phyloP scores from a whole-genome alignment of 2,329 filamentous ascomycete genomes.

The Nannizziopsis arthrosporioides region DNA sequence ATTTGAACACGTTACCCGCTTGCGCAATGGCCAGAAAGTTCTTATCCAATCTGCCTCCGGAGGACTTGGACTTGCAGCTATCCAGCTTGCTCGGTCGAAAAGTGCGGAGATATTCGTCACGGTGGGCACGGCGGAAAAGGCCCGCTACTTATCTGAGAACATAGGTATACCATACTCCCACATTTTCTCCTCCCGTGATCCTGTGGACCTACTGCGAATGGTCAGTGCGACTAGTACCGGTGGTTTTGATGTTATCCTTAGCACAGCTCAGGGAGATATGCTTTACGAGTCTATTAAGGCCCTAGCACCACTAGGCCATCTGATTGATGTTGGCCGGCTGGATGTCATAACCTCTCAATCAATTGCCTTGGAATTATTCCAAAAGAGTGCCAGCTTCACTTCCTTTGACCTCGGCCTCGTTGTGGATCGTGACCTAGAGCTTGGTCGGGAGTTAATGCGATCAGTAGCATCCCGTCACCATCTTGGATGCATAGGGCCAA shows the following conservation, averaged over 20 bases:
- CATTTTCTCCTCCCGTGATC: constrained; percentile 12
- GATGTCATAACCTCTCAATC: constrained; percentile 5
- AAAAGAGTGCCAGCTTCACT: constrained; percentile 10
- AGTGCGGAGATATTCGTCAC: constrained; percentile 17
- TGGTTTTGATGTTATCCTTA: constrained; percentile 15
- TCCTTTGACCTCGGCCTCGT: constrained; percentile 8
- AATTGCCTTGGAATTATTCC: constrained; percentile 10
- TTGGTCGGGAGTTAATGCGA: constrained; percentile 12
- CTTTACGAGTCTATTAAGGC: constrained; percentile 10
- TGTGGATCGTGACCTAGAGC: neutral
- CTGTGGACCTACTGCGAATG: constrained; percentile 8
- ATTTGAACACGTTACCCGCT: constrained; percentile 9
- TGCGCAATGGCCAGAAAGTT: constrained; percentile 14
- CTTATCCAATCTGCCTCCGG: constrained; percentile 18
- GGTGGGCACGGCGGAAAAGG: constrained; percentile 15
- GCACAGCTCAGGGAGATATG: constrained; percentile 11
- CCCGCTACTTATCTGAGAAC: constrained; percentile 10
- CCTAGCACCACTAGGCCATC: constrained; percentile 12
- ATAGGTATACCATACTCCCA: constrained; percentile 7
- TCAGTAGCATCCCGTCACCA: constrained; percentile 11
- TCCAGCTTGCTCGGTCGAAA: constrained; percentile 14
- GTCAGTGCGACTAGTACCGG: constrained; percentile 7
- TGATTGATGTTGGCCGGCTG: constrained; percentile 12
- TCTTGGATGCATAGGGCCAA: neutral
- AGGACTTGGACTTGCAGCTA: constrained; percentile 17